These are phyloP conservation scores for Boletus pseudopeckii DNA, from an alignment of 768 basidiomycete genomes.

Conservation along the genomic window DNA sequence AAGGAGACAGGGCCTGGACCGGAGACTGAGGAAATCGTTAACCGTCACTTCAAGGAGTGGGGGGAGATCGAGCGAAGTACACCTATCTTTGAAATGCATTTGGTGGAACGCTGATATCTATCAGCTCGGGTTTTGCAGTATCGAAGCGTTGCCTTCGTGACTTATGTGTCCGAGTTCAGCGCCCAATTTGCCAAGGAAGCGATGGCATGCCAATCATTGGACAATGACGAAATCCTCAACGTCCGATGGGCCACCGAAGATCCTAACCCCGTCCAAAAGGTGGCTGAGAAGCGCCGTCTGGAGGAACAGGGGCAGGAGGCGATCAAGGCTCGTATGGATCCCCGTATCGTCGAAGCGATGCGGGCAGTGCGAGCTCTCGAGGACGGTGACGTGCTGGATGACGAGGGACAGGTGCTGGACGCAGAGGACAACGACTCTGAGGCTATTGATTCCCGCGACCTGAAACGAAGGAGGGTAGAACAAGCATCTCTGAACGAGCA, in stretches of 20 bases:
- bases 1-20: conserved; percentile 84
- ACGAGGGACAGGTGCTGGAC: conserved; percentile 35
- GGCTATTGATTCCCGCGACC: conserved; percentile 33
- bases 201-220: conserved; percentile 97
- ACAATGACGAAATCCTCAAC: conserved; percentile 96
- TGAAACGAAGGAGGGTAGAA: conserved; percentile 36
- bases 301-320: conserved; percentile 85
- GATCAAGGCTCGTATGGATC: conserved; percentile 82
- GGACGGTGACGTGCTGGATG: conserved; percentile 55
- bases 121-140: conserved; percentile 88
- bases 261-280: conserved; percentile 90
- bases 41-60: conserved; percentile 93
- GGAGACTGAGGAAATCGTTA: conserved; percentile 90
- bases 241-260: conserved; percentile 99
- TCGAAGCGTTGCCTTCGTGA: conserved; percentile 96
- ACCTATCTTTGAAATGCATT: conserved; percentile 29
- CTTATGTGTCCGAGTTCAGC: conserved; percentile 79
- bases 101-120: conserved; percentile 5
- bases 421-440: conserved; percentile 34
- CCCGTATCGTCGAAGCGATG: conserved; percentile 86
- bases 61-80: conserved; percentile 88
- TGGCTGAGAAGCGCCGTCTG: conserved; percentile 77
- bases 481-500: conserved; percentile 27
- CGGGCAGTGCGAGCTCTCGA: conserved; percentile 83
- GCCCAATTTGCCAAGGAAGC: conserved; percentile 98